phyloP scores from a whole-genome alignment of 345 rosid genomes.

The Melastoma malabathricum region DNA sequence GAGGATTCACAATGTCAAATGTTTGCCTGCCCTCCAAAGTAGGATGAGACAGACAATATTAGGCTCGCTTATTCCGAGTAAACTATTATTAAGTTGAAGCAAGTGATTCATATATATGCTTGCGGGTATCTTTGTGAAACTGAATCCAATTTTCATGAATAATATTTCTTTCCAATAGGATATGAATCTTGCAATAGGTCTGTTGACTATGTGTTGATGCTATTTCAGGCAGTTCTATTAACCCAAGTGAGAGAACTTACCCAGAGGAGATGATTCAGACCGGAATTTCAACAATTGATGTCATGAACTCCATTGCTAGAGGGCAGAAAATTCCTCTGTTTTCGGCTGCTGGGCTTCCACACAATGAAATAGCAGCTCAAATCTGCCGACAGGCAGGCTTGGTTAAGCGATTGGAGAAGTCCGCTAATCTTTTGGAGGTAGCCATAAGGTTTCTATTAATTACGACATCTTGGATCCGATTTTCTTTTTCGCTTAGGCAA shows the following conservation, averaged over 20 bases:
- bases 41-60: too few relatives aligned
- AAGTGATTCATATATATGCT: too few relatives aligned
- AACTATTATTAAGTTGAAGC: too few relatives aligned
- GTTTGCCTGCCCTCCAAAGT: too few relatives aligned
- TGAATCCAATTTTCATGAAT: not conserved
- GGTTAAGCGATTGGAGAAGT: slow-evolving; percentile 84
- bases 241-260: slow-evolving; percentile 96
- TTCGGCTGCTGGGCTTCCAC: slow-evolving; percentile 99
- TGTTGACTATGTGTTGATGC: not conserved
- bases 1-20: too few relatives aligned
- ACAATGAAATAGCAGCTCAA: slow-evolving; percentile 97
- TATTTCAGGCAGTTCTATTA: slow-evolving; percentile 73
- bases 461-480: not conserved
- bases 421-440: slow-evolving; percentile 54
- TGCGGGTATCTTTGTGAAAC: not conserved
- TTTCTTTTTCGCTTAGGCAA: too few relatives aligned
- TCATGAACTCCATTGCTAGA: slow-evolving; percentile 94
- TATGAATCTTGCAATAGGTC: not conserved
- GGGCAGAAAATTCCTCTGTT: slow-evolving; percentile 97
- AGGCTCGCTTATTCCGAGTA: too few relatives aligned
- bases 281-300: slow-evolving; percentile 96
- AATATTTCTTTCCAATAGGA: not conserved
- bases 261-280: slow-evolving; percentile 99
- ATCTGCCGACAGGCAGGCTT: slow-evolving; percentile 98
- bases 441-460: not conserved